A percentile compares a stretch with the other conserved stretches of the same genome.
phyloP scores from a whole-genome alignment of 257 asterid genomes.

The Scutellaria baicalensis region DNA sequence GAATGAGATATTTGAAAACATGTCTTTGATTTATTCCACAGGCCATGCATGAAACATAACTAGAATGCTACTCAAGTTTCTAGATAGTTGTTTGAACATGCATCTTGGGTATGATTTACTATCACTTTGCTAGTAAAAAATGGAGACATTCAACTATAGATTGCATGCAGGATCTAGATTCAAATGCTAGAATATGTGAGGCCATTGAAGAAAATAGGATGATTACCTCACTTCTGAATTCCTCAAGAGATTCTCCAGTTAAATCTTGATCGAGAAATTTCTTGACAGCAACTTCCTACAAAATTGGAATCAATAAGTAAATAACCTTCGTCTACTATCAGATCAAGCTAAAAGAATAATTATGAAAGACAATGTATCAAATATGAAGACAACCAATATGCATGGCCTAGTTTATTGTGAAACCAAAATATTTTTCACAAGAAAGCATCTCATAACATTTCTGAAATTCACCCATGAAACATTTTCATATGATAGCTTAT shows the following conservation, averaged over 20 bases:
- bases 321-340: constrained; percentile 12
- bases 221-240: constrained; percentile 91
- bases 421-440: not conserved
- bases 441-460: not conserved
- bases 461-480: not conserved
- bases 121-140: not conserved
- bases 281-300: constrained; percentile 96
- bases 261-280: constrained; percentile 86
- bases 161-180: constrained; percentile 3
- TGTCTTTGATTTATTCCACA: not conserved
- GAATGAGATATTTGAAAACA: constrained; percentile 1
- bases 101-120: no score
- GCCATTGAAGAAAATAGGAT: not conserved
- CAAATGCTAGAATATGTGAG: constrained; percentile 1
- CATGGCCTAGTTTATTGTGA: not conserved
- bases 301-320: constrained; percentile 26
- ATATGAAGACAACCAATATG: not conserved
- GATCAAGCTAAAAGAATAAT: constrained; percentile 4
- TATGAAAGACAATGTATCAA: constrained; percentile 1
- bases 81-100: not conserved
- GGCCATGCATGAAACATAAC: not conserved
- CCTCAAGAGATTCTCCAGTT: constrained; percentile 90
- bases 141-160: not conserved
- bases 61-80: not conserved
- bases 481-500: not conserved